Evolutionary conservation across 2,329 filamentous ascomycete species (phyloP).

Genomic region (Cordyceps sp.): DNA sequence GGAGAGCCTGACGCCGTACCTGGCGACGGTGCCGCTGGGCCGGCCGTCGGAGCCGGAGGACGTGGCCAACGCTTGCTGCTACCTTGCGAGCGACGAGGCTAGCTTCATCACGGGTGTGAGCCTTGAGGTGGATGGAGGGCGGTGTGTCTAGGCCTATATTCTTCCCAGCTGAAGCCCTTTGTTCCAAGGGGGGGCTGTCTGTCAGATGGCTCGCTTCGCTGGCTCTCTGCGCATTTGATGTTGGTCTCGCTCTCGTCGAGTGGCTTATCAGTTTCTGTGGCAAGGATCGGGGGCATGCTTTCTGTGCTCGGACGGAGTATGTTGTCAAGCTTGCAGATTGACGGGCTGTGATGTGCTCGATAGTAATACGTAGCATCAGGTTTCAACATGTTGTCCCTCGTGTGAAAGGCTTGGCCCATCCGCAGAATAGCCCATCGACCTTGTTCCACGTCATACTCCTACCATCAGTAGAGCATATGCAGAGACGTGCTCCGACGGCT

Average conservation of each 20-base stretch:
- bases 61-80: slow-evolving; percentile 54
- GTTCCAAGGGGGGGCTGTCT: not conserved
- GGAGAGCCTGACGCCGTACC: slow-evolving; percentile 38
- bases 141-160: slow-evolving; percentile 8
- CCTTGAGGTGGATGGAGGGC: slow-evolving; percentile 29
- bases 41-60: slow-evolving; percentile 42
- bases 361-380: not conserved
- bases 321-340: no score
- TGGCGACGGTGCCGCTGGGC: slow-evolving; percentile 36
- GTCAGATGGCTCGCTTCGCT: no score
- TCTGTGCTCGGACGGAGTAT: no score
- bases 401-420: no score
- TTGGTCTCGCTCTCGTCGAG: no score
- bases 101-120: slow-evolving; percentile 58
- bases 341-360: not conserved
- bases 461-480: not conserved
- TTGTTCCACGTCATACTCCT: not conserved
- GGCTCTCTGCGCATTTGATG: no score
- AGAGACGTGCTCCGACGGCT: not conserved
- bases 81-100: slow-evolving; percentile 55
- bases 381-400: not conserved
- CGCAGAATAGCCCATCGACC: no score
- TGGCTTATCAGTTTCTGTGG: no score
- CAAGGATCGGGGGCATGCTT: no score
- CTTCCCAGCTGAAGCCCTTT: not conserved